Percentiles rank a stretch among this genome's conserved stretches.
phyloP scores from a whole-genome alignment of 306 rosid species.

The Quercus variabilis region DNA sequence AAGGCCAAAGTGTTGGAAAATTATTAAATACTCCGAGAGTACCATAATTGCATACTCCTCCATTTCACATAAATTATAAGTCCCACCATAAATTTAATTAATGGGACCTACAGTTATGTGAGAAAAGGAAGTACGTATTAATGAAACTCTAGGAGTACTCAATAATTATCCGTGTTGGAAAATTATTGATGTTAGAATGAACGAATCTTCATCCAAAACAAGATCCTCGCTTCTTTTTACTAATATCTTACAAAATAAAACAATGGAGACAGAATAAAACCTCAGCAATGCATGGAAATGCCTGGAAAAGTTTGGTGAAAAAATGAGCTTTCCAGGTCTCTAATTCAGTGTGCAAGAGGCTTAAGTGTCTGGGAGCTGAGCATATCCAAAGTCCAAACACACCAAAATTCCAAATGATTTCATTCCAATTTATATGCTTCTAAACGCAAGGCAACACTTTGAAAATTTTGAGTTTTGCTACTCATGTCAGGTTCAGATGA shows the following conservation, averaged over 20 bases:
- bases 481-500: too few relatives aligned
- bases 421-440: neutral
- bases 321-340: neutral
- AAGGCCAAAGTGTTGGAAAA: neutral
- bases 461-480: too few relatives aligned
- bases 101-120: too few relatives aligned
- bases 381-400: neutral
- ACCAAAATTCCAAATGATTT: neutral
- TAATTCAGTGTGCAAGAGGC: neutral
- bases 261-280: neutral
- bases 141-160: too few relatives aligned
- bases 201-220: neutral
- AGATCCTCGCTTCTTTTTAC: neutral
- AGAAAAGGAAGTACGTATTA: accelerated
- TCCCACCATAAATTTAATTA: too few relatives aligned
- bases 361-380: neutral
- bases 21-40: neutral
- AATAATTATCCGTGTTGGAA: neutral
- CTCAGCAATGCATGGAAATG: neutral
- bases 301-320: neutral
- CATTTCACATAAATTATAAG: too few relatives aligned
- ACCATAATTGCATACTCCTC: too few relatives aligned
- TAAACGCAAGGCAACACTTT: neutral
- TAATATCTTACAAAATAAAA: neutral
- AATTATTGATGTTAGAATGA: neutral